Evolutionary conservation across 495 filamentous ascomycete genomes (phyloP).

Genomic region (Baudoinia panamericana): DNA sequence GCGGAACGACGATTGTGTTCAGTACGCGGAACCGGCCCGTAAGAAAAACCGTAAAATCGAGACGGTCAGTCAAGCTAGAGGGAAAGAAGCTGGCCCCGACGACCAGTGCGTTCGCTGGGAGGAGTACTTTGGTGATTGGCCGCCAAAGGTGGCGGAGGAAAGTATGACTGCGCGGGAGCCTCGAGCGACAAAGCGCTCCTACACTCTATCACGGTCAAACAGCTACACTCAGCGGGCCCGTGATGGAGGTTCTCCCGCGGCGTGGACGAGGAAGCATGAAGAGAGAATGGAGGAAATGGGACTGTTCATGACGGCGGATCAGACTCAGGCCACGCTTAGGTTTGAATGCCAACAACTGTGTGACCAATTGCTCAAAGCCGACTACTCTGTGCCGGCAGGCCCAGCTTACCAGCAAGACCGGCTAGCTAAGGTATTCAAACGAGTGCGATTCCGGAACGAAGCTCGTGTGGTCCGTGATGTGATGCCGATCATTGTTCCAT

Average conservation of each 20-base stretch:
- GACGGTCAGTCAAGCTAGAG: too few species aligned
- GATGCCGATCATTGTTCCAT: not conserved
- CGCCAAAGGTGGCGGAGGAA: too few species aligned
- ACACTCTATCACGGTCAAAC: not conserved
- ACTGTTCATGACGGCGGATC: not conserved
- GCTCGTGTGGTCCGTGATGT: not conserved
- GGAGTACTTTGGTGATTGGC: too few species aligned
- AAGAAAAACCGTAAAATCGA: too few species aligned
- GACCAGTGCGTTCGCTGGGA: too few species aligned
- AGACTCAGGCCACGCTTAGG: not conserved
- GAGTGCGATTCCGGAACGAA: not conserved
- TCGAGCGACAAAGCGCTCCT: too few species aligned
- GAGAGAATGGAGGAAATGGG: not conserved
- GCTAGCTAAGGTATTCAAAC: not conserved
- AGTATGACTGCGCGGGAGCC: too few species aligned
- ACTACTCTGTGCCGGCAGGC: conserved; percentile 3
- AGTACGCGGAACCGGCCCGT: too few species aligned
- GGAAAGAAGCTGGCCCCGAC: too few species aligned
- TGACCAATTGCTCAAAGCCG: not conserved
- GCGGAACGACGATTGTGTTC: too few species aligned
- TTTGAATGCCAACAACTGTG: not conserved
- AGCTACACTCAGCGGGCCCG: not conserved
- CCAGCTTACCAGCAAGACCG: conserved; percentile 23
- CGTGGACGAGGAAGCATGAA: not conserved
- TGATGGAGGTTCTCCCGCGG: not conserved